Evolutionary conservation across 345 rosid genomes (phyloP), one percentile per base, ranked within the genome.

Genomic region (Euphorbia lathyris): DNA sequence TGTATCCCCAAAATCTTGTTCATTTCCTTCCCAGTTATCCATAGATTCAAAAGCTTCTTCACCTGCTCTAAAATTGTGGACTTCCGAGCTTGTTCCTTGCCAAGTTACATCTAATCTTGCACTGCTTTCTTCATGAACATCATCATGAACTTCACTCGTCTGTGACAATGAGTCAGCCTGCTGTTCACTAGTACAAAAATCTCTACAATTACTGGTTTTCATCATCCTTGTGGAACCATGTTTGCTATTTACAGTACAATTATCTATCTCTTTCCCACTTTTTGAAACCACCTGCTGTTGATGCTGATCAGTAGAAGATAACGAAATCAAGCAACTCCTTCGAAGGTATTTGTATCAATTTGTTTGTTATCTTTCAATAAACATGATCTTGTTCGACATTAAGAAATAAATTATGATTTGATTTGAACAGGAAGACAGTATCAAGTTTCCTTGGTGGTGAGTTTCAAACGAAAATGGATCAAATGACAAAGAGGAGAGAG

Each of bases 251-350:
- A 0, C 14, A n/a, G 12, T 45, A 27, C n/a, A 57, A 29, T 66
- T 75, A n/a, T 40, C 66, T 17, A 12, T 63, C 58, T 53, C 71
- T 34, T 25, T 45, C 0, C 42, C 25, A 47, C 38, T 60, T 79
- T 56, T 73, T 25, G 66, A 30, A 45, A n/a, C n/a, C n/a, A n/a
- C n/a, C n/a, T n/a, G n/a, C n/a, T n/a, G n/a, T n/a, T n/a, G n/a
- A n/a, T n/a, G n/a, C n/a, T n/a, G n/a, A n/a, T n/a, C n/a, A n/a
- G n/a, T n/a, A n/a, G 85, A 76, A 16, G 79, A 82, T 52, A 84
- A 83, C 62, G 98, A 88, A 34, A 91, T 88, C 8, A 83, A 86
- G 68, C 79, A 85, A 63, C 93, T 95, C 36, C 83, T 95, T 38
- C 81, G 85, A 73, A 89, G 97, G 98, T 94, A 82, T 1, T n/a